Base-by-base conservation (phyloP, 1,284 basidiomycete species). In the Ceratobasidium sp. region DNA sequence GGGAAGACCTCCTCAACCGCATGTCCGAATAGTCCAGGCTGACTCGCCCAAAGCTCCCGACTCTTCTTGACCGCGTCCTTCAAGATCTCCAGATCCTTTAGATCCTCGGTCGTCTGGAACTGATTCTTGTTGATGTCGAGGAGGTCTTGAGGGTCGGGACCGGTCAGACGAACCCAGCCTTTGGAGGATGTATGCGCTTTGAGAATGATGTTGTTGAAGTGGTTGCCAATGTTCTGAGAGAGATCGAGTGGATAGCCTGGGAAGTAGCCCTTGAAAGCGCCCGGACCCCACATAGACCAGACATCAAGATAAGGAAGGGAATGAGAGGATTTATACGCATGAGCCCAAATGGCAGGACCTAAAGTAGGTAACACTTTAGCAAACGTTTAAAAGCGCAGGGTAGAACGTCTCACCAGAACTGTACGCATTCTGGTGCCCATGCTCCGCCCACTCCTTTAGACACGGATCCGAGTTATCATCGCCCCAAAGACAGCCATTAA, bases 41-140 rank as follows among this genome's bases (percentile, higher is more conserved):
- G 56, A 42, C 69, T 73, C 56, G n/a, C 69, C 69, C 69, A 73
- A 13, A 77, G 33, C 20, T 33, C 58, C 3, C 76, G 76, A 26
- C 64, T 67, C 31, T 61, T 75, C 54, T 76, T 68, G 20, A 76
- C 61, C 39, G 65, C 74, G 58, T 78, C 68, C 64, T 71, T 69
- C 54, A 75, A 26, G 26, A 76, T 64, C 26, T 71, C 66, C 31
- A 78, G 31, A 47, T 78, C 77, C 23, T 78, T 68, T n/a, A 76
- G 23, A 31, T 63, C 69, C 20, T 61, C 77, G 23, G 37, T 31
- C 15, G 77, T 77, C 61, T 76, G 64, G 51, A 64, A 64, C 47
- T 75, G 65, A 35, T 77, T 77, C 54, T 77, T 77, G 74, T 77
- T 77, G 74, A 77, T 77, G 4, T 77, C 66, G 49, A 77, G 64